phyloP scores from a whole-genome alignment of 164 flowering plant genomes.

The Chimonanthus praecox region DNA sequence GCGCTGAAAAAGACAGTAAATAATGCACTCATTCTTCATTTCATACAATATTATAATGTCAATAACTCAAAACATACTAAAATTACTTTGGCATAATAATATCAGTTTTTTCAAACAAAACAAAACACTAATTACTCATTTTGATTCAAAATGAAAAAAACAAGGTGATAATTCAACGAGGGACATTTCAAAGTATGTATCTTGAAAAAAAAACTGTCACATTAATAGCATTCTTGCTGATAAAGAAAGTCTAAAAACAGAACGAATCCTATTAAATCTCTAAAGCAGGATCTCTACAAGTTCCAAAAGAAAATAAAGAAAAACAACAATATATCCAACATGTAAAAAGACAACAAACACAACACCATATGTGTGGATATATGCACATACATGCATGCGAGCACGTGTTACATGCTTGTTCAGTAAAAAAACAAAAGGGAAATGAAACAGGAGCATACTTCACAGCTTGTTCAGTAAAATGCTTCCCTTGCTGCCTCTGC shows the following conservation, averaged over 20 bases:
- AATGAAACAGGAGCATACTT: conserved; percentile 44
- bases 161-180: neutral
- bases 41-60: neutral
- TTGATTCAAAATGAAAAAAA: too few relatives aligned
- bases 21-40: neutral
- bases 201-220: neutral
- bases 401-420: neutral
- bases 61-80: neutral
- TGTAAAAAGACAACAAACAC: neutral
- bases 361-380: neutral
- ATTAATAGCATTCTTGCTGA: neutral
- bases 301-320: neutral
- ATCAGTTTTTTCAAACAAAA: too few relatives aligned
- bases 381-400: neutral
- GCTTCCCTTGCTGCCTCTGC: conserved; percentile 77
- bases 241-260: neutral
- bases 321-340: too few relatives aligned
- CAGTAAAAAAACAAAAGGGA: conserved; percentile 3
- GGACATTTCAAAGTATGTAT: neutral
- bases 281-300: neutral
- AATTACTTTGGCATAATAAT: neutral
- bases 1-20: neutral
- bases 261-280: too few relatives aligned
- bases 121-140: too few relatives aligned
- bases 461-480: conserved; percentile 78